phyloP scores from a whole-genome alignment of 2,329 filamentous ascomycete genomes.

The Hypoxylon sp. region DNA sequence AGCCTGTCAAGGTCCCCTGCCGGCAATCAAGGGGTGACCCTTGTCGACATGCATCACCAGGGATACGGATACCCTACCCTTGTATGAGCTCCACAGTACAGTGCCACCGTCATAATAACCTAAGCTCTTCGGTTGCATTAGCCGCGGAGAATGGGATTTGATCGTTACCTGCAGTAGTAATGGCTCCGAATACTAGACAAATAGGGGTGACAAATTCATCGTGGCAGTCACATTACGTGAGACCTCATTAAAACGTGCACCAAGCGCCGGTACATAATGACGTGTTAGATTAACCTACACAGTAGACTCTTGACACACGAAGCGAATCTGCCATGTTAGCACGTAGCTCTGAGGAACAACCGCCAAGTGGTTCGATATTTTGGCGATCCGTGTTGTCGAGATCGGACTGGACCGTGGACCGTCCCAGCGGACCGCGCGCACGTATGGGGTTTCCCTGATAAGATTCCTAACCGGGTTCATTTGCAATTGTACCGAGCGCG shows the following conservation, averaged over 20 bases:
- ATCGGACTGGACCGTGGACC: constrained; percentile 33
- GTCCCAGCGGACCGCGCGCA: constrained; percentile 39
- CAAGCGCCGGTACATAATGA: not conserved
- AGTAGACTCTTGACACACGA: not conserved
- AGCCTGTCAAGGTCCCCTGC: constrained; percentile 32
- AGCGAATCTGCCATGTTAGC: no score
- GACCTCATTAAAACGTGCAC: not conserved
- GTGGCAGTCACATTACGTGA: constrained; percentile 12
- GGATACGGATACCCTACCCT: constrained; percentile 16
- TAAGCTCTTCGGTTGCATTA: constrained; percentile 19
- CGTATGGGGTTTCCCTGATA: constrained; percentile 39
- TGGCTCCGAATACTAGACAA: constrained; percentile 22
- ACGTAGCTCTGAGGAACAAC: not conserved
- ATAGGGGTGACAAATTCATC: constrained; percentile 25
- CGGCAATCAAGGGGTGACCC: constrained; percentile 35
- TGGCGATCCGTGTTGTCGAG: constrained; percentile 30
- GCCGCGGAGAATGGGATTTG: constrained; percentile 13
- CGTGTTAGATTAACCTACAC: not conserved
- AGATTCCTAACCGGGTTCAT: constrained; percentile 33
- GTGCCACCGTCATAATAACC: constrained; percentile 7
- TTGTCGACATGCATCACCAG: constrained; percentile 32
- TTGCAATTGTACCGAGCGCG: constrained; percentile 17
- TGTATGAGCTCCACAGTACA: not conserved
- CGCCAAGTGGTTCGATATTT: constrained; percentile 24
- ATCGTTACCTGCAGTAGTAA: constrained; percentile 20